Base-by-base conservation (phyloP, 371 early-diverging fungal genomes). In the Saksenaea vasiformis region DNA sequence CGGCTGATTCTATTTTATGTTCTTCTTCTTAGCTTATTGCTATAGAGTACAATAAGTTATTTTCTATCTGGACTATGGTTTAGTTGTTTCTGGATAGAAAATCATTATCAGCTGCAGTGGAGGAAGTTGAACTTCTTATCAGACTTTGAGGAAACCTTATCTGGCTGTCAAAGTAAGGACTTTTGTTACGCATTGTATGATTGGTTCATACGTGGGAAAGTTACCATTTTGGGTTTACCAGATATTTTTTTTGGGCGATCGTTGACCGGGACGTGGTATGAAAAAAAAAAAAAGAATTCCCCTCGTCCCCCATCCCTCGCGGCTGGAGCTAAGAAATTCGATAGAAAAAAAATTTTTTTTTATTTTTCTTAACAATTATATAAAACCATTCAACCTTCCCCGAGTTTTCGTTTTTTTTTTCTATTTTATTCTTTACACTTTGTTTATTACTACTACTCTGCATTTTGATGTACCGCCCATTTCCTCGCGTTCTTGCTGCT, bases 171-270 rank as follows among this genome's bases (percentile, higher is more conserved):
- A 47, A 47, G 22, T 47, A 47, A 47, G 51, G 51, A 22, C 51
- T 10, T 19, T n/a, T 5, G 22, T 4, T 34, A 44, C 56, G 54
- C 56, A 66, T 8, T 1, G 10, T 36, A 35, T 67, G 67, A 67
- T 67, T 67, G 67, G 67, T 67, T 62, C 63, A 28, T 41, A 59
- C 39, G 68, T 58, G 63, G 65, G 60, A 55, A 64, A 68, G 61
- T 56, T 67, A 31, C 67, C 58, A 56, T 47, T 47, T 47, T 47
- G 17, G 51, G 51, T 47, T 19, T 22, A 47, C 19, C 19, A 22
- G 10, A 22, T 19, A 4, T 47, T 26, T 41, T 38, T 38, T n/a
- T 41, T 41, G 51, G 51, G 51, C 51, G 51, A 35, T 54, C 34
- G 22, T 58, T 24, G 60, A 56, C 44, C 31, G 44, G 41, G 31